phyloP scores from a whole-genome alignment of 106 monocot species.

The Cymbidium sinense region DNA sequence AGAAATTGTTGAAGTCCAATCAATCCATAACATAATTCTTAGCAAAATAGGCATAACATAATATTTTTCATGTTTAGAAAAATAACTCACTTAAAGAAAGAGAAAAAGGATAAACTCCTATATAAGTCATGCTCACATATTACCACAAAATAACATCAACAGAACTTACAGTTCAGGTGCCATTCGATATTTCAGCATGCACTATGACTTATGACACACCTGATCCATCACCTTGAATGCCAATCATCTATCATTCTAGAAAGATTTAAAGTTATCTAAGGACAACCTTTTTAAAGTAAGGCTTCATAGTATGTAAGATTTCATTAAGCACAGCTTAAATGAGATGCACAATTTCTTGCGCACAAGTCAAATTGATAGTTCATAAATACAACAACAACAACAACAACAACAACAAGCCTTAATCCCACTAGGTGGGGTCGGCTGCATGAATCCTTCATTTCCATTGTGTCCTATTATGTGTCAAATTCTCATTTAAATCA shows the following conservation, averaged over 20 bases:
- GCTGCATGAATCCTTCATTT: too few species aligned
- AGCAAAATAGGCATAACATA: not conserved
- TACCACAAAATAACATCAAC: not conserved
- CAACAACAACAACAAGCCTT: too few species aligned
- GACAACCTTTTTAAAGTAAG: not conserved
- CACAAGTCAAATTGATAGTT: too few species aligned
- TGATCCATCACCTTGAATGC: not conserved
- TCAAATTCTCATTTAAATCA: too few species aligned
- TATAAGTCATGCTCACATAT: too few species aligned
- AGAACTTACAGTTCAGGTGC: not conserved
- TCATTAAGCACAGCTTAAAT: too few species aligned
- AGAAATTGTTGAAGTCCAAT: too few species aligned
- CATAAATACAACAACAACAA: too few species aligned
- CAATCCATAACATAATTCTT: not conserved
- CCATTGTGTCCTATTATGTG: too few species aligned
- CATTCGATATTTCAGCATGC: not conserved
- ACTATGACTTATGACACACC: not conserved
- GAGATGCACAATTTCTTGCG: too few species aligned
- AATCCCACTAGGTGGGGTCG: too few species aligned
- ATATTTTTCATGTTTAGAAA: not conserved
- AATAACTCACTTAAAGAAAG: not conserved
- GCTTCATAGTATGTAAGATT: too few species aligned
- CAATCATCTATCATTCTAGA: not conserved
- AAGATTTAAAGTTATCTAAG: not conserved
- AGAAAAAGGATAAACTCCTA: not conserved